These are phyloP conservation scores for Colletotrichum sp. DNA, from an alignment of 2,329 filamentous ascomycete species.

Conservation along the genomic window DNA sequence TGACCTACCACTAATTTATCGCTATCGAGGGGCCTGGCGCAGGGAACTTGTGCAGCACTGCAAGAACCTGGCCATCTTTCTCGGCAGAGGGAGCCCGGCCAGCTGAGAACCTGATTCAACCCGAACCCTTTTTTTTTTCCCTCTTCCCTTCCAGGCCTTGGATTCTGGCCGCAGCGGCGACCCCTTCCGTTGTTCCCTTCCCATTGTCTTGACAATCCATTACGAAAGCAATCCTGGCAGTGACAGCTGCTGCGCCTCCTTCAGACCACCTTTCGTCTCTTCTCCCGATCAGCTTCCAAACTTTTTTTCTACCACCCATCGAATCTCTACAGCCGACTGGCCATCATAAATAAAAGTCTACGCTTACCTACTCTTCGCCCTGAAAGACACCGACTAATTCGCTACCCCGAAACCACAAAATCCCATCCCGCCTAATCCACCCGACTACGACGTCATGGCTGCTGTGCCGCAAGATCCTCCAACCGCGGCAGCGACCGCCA, in stretches of 20 bases:
- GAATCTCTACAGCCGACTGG: neutral
- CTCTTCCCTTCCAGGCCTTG: neutral
- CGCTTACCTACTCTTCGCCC: neutral
- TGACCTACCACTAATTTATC: neutral
- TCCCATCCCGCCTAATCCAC: neutral
- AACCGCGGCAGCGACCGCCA: neutral
- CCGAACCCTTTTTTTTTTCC: neutral
- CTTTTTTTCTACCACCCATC: neutral
- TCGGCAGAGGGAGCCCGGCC: neutral
- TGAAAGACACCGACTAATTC: neutral
- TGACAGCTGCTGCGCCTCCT: slow-evolving; percentile 17
- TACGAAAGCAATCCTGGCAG: slow-evolving; percentile 8
- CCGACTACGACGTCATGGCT: slow-evolving; percentile 16
- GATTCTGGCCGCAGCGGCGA: neutral
- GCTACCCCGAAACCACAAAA: neutral
- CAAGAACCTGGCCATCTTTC: neutral
- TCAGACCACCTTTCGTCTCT: neutral
- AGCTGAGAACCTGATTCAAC: neutral
- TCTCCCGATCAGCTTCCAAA: neutral
- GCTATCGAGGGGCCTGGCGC: neutral
- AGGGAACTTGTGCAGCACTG: neutral
- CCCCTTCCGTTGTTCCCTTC: neutral
- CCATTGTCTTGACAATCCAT: neutral
- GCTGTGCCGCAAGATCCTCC: slow-evolving; percentile 10
- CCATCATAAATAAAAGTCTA: neutral